Evolutionary conservation across 495 filamentous ascomycete genomes (phyloP).

Genomic region (Cudoniella acicularis): DNA sequence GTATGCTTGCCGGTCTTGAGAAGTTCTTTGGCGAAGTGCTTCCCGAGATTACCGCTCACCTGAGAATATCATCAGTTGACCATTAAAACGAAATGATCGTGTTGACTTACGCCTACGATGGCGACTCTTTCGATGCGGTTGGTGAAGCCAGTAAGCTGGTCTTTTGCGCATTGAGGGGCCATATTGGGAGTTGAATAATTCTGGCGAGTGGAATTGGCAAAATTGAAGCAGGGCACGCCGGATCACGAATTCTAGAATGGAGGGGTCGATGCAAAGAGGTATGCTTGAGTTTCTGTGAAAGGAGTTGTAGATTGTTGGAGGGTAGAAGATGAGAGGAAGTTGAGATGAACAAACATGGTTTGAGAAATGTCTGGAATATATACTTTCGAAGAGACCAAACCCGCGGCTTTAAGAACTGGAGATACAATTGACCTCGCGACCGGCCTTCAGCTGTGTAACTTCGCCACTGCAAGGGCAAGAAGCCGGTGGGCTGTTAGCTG

Average conservation of each 20-base stretch:
- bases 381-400: too few species aligned
- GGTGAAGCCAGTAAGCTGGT: conserved; percentile 14
- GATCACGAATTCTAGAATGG: neutral
- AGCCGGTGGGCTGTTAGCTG: too few species aligned
- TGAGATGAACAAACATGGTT: too few species aligned
- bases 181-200: too few species aligned
- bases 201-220: neutral
- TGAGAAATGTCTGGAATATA: too few species aligned
- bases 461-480: too few species aligned
- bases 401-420: too few species aligned
- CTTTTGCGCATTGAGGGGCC: conserved; percentile 15
- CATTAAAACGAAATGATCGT: neutral
- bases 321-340: too few species aligned
- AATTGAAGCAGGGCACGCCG: neutral
- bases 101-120: conserved; percentile 44
- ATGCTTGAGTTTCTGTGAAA: conserved; percentile 20
- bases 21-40: conserved; percentile 46
- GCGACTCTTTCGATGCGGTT: conserved; percentile 45
- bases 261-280: neutral
- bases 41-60: conserved; percentile 58
- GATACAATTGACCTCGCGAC: too few species aligned
- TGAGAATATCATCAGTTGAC: conserved; percentile 23
- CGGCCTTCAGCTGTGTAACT: too few species aligned
- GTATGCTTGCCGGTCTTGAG: conserved; percentile 47
- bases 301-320: too few species aligned